Evolutionary conservation across 1,139 yeast species (phyloP).

Genomic region (Lodderomyces parapsilosis): DNA sequence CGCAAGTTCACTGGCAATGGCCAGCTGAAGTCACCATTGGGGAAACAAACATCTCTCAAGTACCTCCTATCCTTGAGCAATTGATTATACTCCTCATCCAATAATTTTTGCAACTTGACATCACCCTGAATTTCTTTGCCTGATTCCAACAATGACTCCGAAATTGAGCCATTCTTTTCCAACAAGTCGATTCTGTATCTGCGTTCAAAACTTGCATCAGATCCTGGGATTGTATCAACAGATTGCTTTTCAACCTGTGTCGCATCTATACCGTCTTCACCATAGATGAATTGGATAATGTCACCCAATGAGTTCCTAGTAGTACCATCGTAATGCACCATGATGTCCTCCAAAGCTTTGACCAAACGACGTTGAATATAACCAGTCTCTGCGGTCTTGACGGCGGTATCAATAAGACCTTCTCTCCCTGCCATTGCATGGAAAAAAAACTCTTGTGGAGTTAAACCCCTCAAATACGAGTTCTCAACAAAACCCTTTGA

Average conservation of each 20-base stretch:
- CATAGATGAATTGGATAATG: constrained; percentile 92
- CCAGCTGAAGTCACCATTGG: constrained; percentile 95
- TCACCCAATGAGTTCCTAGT: constrained; percentile 97
- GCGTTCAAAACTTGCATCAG: constrained; percentile 76
- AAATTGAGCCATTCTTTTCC: constrained; percentile 61
- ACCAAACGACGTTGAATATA: constrained; percentile 98
- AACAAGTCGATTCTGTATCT: constrained; percentile 87
- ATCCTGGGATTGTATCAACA: constrained; percentile 95
- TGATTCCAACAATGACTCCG: constrained; percentile 76
- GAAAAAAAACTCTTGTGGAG: constrained; percentile 98
- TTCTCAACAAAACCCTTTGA: constrained; percentile 98
- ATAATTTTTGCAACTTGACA: constrained; percentile 70
- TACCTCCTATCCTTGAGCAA: constrained; percentile 73
- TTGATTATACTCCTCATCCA: constrained; percentile 85
- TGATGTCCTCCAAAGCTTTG: constrained; percentile 96
- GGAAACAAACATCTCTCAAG: constrained; percentile 77
- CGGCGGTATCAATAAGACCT: constrained; percentile 99
- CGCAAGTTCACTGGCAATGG: constrained; percentile 96
- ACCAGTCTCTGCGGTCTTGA: constrained; percentile 98
- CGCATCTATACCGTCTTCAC: constrained; percentile 99
- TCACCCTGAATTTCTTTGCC: constrained; percentile 93
- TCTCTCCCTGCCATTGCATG: constrained; percentile 99
- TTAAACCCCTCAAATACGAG: constrained; percentile 93
- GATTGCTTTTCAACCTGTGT: constrained; percentile 97
- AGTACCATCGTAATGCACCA: constrained; percentile 99